These are phyloP conservation scores for Nicotiana attenuata DNA, from an alignment of 257 asterid genomes.

Conservation along the genomic window DNA sequence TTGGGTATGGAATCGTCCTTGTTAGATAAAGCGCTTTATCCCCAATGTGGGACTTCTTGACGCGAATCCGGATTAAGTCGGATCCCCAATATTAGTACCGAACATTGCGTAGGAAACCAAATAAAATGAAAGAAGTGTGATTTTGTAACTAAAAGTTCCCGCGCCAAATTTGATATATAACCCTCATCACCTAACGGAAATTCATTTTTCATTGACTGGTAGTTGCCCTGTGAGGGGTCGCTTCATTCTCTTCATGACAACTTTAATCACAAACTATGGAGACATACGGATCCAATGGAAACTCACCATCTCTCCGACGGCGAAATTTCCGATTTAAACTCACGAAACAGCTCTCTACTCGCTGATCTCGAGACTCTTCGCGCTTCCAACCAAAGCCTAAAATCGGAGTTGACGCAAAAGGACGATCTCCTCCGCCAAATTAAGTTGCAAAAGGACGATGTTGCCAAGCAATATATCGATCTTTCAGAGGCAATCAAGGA, in stretches of 20 bases:
- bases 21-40: no score
- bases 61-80: no score
- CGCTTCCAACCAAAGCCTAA: constrained; percentile 3
- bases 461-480: constrained; percentile 5
- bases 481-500: constrained; percentile 3
- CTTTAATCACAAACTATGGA: not conserved
- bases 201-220: constrained; percentile 2
- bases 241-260: not conserved
- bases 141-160: constrained; percentile 7
- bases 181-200: not conserved
- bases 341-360: not conserved
- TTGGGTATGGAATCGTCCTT: no score
- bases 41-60: no score
- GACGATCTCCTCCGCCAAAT: constrained; percentile 1
- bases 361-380: constrained; percentile 14
- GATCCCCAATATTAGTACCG: no score
- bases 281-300: constrained; percentile 1
- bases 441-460: constrained; percentile 14
- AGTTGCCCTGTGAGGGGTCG: not conserved
- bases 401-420: not conserved
- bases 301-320: not conserved
- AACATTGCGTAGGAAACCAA: no score
- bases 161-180: not conserved
- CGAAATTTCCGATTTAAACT: not conserved
- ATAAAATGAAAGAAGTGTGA: not conserved